Base-by-base conservation (phyloP, 2,329 filamentous ascomycete species). In the Cryphonectria carpinicola region DNA sequence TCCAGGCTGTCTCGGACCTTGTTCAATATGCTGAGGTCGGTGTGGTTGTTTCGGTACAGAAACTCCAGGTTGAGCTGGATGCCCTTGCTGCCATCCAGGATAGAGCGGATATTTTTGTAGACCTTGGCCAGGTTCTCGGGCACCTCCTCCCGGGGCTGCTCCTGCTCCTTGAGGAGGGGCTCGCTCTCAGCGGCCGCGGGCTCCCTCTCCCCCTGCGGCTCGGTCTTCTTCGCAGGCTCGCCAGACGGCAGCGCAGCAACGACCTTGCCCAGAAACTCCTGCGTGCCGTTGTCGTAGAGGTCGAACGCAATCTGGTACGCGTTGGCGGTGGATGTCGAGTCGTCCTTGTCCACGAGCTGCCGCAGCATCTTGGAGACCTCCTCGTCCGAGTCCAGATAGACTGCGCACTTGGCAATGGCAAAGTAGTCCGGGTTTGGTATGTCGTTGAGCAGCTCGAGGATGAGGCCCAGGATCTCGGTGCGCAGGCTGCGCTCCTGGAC, bases 231-330 rank as follows among this genome's bases (percentile, higher is more conserved):
- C 17, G 81, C 72, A 75, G 78, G 77, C 68, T 87, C 83, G 14
- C 82, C 81, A 25, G 87, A 85, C 0, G 94, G 93, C 43, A 98
- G 84, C 62, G 93, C 90, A 71, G 93, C 89, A 77, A 95, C 91
- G 61, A 99, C 93, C 82, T 96, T 98, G 75, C 91, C 90, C 35
- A 99, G 82, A 77, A 99, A 99, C 79, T 98, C 96, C 77, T 99
- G 96, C 0, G 96, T 98, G 75, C 96, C 96, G 78, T 99, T 99
- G 82, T 99, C 96, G 81, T 98, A 98, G 7, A 99, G 87, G 78
- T 99, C 96, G 77, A 99, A 99, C 1, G 95, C 96, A 70, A 99
- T 97, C 80, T 99, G 96, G 80, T 98, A 99, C 25, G 96, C 96
- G 65, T 93, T 92, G 28, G 95, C 93, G 22, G 93, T 88, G 0